A percentile compares a stretch with the other conserved stretches of the same genome.
Evolutionary conservation across 169 alveolate genomes (phyloP).

Genomic region (Neospora caninum): DNA sequence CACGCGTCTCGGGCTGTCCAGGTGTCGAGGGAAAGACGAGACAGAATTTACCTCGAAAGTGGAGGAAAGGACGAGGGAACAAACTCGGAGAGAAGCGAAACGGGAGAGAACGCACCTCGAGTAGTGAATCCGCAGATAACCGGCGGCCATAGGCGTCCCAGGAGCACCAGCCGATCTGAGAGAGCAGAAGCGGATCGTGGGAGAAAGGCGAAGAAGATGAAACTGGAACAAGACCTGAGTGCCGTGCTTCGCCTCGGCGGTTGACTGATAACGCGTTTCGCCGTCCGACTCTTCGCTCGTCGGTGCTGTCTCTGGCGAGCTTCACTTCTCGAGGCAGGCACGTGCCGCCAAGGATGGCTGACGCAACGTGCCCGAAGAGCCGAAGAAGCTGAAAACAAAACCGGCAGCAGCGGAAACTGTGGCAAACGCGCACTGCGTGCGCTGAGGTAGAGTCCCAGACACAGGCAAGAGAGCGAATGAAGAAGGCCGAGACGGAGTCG

Average conservation of each 20-base stretch:
- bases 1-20: too few relatives aligned
- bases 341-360: neutral
- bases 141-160: constrained; percentile 19
- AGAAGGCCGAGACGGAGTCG: neutral
- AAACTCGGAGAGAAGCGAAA: too few relatives aligned
- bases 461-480: neutral
- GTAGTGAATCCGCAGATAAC: neutral
- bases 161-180: constrained; percentile 30
- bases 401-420: neutral
- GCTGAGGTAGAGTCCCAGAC: neutral
- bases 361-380: neutral
- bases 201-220: neutral
- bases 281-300: too few relatives aligned
- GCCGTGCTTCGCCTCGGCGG: too few relatives aligned
- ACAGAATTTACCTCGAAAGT: too few relatives aligned
- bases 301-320: neutral
- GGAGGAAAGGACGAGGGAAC: too few relatives aligned
- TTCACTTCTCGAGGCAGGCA: neutral
- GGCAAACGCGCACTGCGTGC: neutral
- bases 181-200: neutral
- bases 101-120: neutral
- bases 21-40: too few relatives aligned
- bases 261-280: too few relatives aligned
- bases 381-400: neutral
- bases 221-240: too few relatives aligned